These are phyloP conservation scores for Candida jianshihensis DNA, from an alignment of 805 yeast species.

Conservation along the genomic window DNA sequence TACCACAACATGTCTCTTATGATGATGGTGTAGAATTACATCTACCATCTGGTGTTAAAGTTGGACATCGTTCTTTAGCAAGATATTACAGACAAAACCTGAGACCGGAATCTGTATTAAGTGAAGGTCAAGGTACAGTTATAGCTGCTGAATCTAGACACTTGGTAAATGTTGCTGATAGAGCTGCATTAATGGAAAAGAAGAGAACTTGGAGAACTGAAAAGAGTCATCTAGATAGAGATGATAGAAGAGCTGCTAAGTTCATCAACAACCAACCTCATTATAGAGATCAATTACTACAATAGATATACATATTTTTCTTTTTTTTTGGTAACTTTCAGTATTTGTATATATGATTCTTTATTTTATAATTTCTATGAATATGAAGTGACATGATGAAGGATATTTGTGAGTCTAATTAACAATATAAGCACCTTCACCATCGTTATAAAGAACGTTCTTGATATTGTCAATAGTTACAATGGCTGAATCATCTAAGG, in stretches of 20 bases:
- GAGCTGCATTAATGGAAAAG: conserved; percentile 38
- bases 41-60: conserved; percentile 74
- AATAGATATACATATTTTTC: no score
- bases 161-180: conserved; percentile 32
- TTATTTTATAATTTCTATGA: not conserved
- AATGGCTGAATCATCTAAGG: conserved; percentile 11
- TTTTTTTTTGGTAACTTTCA: not conserved
- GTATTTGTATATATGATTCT: not conserved
- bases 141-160: conserved; percentile 76
- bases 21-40: conserved; percentile 64
- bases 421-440: not conserved
- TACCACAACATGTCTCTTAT: conserved; percentile 38
- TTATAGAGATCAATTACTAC: conserved; percentile 72
- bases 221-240: conserved; percentile 42
- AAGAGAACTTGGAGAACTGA: conserved; percentile 68
- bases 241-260: conserved; percentile 59
- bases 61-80: conserved; percentile 81
- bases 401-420: not conserved
- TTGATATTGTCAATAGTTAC: not conserved
- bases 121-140: conserved; percentile 81
- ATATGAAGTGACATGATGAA: no score
- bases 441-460: not conserved
- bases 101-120: conserved; percentile 46
- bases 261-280: conserved; percentile 84
- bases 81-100: conserved; percentile 74